A percentile compares a stretch with the other conserved stretches of the same genome.
phyloP scores from a whole-genome alignment of 2,329 filamentous ascomycete genomes.

The Ophiostoma quercus region DNA sequence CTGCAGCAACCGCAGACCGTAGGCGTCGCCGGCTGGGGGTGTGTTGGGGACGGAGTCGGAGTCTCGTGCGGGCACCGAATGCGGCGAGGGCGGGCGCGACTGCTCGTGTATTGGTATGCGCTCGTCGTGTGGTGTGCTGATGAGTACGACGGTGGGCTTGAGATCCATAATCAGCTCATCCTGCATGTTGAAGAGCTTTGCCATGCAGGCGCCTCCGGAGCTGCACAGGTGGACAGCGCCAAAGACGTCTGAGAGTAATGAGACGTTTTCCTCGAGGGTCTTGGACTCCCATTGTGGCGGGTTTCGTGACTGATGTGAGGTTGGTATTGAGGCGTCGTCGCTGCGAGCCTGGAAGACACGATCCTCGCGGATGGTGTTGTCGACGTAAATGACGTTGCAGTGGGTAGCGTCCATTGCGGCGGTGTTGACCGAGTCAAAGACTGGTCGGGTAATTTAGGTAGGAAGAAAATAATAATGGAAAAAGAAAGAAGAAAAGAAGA shows the following conservation, averaged over 20 bases:
- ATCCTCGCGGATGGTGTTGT: conserved; percentile 48
- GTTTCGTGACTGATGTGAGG: not conserved
- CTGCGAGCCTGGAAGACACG: conserved; percentile 38
- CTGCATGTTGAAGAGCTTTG: conserved; percentile 49
- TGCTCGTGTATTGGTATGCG: conserved; percentile 36
- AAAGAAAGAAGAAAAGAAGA: not conserved
- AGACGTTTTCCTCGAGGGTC: conserved; percentile 43
- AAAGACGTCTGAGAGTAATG: conserved; percentile 50
- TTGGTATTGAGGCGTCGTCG: conserved; percentile 26
- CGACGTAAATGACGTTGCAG: conserved; percentile 58
- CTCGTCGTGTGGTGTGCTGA: conserved; percentile 53
- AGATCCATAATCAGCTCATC: conserved; percentile 48
- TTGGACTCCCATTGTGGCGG: conserved; percentile 34
- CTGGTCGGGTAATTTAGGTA: conserved; percentile 42
- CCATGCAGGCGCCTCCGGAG: conserved; percentile 49
- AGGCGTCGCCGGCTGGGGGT: conserved; percentile 45
- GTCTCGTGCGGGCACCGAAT: conserved; percentile 36
- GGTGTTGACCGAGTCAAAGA: conserved; percentile 53
- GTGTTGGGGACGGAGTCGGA: conserved; percentile 33
- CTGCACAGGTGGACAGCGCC: conserved; percentile 52
- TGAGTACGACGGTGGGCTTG: conserved; percentile 52
- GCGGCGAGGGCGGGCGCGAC: conserved; percentile 42
- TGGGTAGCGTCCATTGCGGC: conserved; percentile 53
- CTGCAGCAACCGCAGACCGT: conserved; percentile 51
- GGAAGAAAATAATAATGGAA: not conserved